A percentile compares a stretch with the other conserved stretches of the same genome.
Conservation (phyloP, 2,329 filamentous ascomycete species). For the Xylaria multiplex region DNA sequence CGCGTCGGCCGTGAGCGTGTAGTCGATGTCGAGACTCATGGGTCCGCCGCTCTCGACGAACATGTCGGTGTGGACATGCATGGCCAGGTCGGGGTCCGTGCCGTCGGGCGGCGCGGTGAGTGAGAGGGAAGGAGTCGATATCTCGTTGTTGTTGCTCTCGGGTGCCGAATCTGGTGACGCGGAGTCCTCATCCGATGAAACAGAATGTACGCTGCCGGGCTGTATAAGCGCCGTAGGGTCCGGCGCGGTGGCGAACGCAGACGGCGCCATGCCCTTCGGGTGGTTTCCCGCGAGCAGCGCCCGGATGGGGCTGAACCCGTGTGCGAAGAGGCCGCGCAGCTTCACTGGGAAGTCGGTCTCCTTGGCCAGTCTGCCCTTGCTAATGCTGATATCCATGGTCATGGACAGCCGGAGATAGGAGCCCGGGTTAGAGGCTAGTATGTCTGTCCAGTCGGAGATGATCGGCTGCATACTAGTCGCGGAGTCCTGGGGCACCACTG, state of each 20-base stretch:
- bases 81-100: neutral
- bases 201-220: constrained; percentile 45
- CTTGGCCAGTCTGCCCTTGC: constrained; percentile 54
- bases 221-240: constrained; percentile 34
- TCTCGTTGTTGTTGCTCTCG: neutral
- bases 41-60: constrained; percentile 12
- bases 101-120: neutral
- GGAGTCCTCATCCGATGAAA: constrained; percentile 46
- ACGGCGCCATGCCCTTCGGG: neutral
- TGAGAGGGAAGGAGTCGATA: neutral
- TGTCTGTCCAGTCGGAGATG: constrained; percentile 56
- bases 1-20: constrained; percentile 47
- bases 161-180: constrained; percentile 41
- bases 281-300: constrained; percentile 44
- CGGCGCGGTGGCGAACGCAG: constrained; percentile 10
- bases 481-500: neutral
- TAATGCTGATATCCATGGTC: constrained; percentile 56
- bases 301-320: constrained; percentile 52
- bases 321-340: constrained; percentile 52
- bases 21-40: constrained; percentile 46
- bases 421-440: constrained; percentile 53
- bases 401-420: constrained; percentile 56
- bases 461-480: constrained; percentile 36
- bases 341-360: constrained; percentile 56
- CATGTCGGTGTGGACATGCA: constrained; percentile 40